A percentile compares a stretch with the other conserved stretches of the same genome.
phyloP scores from a whole-genome alignment of 257 asterid species.

The Salvia splendens region DNA sequence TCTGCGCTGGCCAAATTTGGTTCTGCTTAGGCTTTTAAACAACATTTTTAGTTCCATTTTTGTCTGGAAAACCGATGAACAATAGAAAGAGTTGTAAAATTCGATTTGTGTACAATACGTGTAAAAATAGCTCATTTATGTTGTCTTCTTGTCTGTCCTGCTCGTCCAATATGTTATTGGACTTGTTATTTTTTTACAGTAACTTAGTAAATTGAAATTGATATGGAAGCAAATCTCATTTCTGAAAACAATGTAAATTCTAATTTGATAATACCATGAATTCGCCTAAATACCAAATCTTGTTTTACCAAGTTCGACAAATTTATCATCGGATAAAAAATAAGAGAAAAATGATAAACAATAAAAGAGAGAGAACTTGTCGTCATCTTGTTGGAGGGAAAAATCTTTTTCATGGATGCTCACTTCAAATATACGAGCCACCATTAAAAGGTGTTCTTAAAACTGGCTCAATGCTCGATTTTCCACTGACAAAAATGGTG shows the following conservation, averaged over 20 bases:
- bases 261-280: neutral
- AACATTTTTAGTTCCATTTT: slow-evolving; percentile 29
- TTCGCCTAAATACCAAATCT: slow-evolving; percentile 2
- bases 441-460: slow-evolving; percentile 18
- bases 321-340: slow-evolving; percentile 3
- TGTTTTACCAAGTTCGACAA: slow-evolving; percentile 13
- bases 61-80: slow-evolving; percentile 27
- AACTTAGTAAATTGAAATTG: slow-evolving; percentile 7
- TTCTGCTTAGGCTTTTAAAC: slow-evolving; percentile 35
- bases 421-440: slow-evolving; percentile 31
- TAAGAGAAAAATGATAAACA: neutral
- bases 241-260: neutral
- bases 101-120: slow-evolving; percentile 30
- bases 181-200: neutral
- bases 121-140: neutral
- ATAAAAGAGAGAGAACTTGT: slow-evolving; percentile 23
- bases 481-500: slow-evolving; percentile 21
- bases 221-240: neutral
- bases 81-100: slow-evolving; percentile 28
- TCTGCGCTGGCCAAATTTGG: slow-evolving; percentile 71
- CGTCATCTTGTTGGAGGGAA: slow-evolving; percentile 20
- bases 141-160: slow-evolving; percentile 27
- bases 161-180: slow-evolving; percentile 13
- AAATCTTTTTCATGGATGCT: slow-evolving; percentile 21
- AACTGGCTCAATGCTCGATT: neutral